A percentile compares a stretch with the other conserved stretches of the same genome.
Conservation (phyloP, 1,284 basidiomycete genomes). For the Takashimella koratensis region DNA sequence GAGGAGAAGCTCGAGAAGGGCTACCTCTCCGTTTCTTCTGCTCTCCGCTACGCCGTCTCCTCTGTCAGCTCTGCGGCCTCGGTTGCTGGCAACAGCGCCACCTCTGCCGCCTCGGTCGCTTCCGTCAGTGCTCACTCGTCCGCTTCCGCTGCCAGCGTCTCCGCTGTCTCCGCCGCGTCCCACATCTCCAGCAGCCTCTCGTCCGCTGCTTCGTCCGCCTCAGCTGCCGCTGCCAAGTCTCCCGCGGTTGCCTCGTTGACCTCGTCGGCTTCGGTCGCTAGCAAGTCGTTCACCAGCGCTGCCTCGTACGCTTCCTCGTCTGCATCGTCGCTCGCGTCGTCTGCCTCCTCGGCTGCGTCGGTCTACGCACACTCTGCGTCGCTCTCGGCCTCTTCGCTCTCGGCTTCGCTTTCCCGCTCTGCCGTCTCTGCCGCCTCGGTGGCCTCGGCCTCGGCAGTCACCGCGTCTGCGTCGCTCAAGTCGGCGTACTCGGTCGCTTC, state of each 20-base stretch:
- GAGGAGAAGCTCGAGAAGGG: slow-evolving; percentile 48
- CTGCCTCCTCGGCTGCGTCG: slow-evolving; percentile 43
- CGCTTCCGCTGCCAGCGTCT: slow-evolving; percentile 22
- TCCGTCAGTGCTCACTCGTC: slow-evolving; percentile 6
- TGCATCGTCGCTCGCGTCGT: slow-evolving; percentile 35
- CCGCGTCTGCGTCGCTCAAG: slow-evolving; percentile 41
- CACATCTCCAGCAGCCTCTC: slow-evolving; percentile 37
- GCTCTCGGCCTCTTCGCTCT: slow-evolving; percentile 29
- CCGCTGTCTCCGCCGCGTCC: slow-evolving; percentile 28
- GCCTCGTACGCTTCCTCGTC: slow-evolving; percentile 47
- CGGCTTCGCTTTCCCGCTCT: slow-evolving; percentile 24
- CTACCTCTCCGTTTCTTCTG: slow-evolving; percentile 39
- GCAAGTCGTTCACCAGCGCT: slow-evolving; percentile 39
- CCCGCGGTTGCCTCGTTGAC: slow-evolving; percentile 33
- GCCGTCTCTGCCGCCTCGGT: slow-evolving; percentile 33
- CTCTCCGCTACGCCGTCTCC: slow-evolving; percentile 27
- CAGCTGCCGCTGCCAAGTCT: slow-evolving; percentile 34
- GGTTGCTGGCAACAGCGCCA: slow-evolving; percentile 30
- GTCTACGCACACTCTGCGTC: slow-evolving; percentile 51
- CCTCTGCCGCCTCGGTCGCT: slow-evolving; percentile 33
- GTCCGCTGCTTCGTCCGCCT: slow-evolving; percentile 37
- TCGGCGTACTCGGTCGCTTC: slow-evolving; percentile 24
- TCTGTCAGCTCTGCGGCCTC: slow-evolving; percentile 33
- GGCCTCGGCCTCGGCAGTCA: slow-evolving; percentile 32
- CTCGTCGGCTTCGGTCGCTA: slow-evolving; percentile 36